phyloP scores from a whole-genome alignment of 2,329 filamentous ascomycete species.

The Didymella lethalis region DNA sequence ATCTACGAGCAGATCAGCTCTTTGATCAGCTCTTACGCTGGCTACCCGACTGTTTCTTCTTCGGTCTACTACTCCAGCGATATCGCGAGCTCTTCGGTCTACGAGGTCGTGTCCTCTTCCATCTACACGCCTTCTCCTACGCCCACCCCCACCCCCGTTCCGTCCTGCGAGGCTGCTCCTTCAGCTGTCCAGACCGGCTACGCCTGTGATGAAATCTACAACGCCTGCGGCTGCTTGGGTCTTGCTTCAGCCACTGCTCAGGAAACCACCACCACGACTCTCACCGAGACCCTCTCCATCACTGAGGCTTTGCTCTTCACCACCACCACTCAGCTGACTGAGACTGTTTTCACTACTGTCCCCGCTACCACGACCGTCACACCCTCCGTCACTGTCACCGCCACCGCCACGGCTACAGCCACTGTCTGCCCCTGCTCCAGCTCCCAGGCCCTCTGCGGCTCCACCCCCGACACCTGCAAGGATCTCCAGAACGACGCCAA shows the following conservation, averaged over 20 bases:
- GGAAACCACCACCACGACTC: conserved; percentile 10
- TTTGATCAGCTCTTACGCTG: conserved; percentile 14
- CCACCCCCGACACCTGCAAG: conserved; percentile 16
- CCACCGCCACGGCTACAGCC: conserved; percentile 16
- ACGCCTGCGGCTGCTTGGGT: conserved; percentile 23
- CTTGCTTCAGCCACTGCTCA: conserved; percentile 19
- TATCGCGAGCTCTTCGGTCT: neutral
- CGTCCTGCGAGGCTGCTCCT: conserved; percentile 22
- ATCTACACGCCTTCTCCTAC: conserved; percentile 10
- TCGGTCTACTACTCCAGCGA: conserved; percentile 10
- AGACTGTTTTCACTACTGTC: conserved; percentile 13
- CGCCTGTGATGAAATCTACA: conserved; percentile 13
- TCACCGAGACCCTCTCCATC: conserved; percentile 10
- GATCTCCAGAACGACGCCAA: conserved; percentile 17
- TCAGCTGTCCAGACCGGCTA: conserved; percentile 16
- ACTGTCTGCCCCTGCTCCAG: conserved; percentile 20
- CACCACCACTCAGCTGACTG: conserved; percentile 10
- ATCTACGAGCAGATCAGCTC: conserved; percentile 22
- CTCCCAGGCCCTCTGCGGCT: conserved; percentile 12
- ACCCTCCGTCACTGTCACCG: conserved; percentile 16
- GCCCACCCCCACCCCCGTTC: conserved; percentile 13
- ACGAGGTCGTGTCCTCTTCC: conserved; percentile 14
- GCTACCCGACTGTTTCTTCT: conserved; percentile 7
- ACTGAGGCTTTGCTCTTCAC: conserved; percentile 16
- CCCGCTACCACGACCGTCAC: conserved; percentile 14